phyloP scores from a whole-genome alignment of 257 asterid genomes.

The Pogostemon cablin region DNA sequence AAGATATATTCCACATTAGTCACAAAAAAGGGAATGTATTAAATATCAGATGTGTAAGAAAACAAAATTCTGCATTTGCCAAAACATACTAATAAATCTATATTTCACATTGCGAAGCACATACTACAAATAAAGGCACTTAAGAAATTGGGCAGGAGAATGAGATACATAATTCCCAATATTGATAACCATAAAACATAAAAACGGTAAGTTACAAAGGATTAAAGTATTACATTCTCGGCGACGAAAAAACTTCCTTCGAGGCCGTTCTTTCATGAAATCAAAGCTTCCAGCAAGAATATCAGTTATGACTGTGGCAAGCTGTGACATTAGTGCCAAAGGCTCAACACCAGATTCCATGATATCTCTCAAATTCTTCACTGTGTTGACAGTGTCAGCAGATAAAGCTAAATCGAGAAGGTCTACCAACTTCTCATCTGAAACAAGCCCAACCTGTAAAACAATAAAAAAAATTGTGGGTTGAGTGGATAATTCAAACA shows the following conservation, averaged over 20 bases:
- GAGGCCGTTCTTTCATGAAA: conserved; percentile 62
- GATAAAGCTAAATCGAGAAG: conserved; percentile 93
- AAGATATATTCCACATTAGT: conserved; percentile 22
- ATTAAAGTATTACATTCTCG: conserved; percentile 61
- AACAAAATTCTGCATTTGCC: neutral
- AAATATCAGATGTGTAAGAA: neutral
- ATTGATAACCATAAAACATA: conserved; percentile 1
- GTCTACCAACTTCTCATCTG: conserved; percentile 92
- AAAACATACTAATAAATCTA: neutral
- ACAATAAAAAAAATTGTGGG: conserved; percentile 9
- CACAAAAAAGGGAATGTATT: neutral
- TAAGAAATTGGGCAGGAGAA: neutral
- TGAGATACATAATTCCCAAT: neutral
- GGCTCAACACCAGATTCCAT: conserved; percentile 98
- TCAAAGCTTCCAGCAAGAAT: conserved; percentile 93
- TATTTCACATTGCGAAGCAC: no score
- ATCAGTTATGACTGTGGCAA: conserved; percentile 93
- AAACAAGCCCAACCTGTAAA: conserved; percentile 86
- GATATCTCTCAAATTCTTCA: conserved; percentile 87
- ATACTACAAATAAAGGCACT: no score
- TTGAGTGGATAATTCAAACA: neutral
- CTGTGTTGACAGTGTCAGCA: conserved; percentile 95
- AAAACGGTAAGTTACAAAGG: conserved; percentile 20
- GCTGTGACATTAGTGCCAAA: conserved; percentile 95
- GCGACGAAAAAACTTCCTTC: conserved; percentile 79